Conservation (phyloP, 1,284 basidiomycete species). For the Cryptococcus sp. region DNA sequence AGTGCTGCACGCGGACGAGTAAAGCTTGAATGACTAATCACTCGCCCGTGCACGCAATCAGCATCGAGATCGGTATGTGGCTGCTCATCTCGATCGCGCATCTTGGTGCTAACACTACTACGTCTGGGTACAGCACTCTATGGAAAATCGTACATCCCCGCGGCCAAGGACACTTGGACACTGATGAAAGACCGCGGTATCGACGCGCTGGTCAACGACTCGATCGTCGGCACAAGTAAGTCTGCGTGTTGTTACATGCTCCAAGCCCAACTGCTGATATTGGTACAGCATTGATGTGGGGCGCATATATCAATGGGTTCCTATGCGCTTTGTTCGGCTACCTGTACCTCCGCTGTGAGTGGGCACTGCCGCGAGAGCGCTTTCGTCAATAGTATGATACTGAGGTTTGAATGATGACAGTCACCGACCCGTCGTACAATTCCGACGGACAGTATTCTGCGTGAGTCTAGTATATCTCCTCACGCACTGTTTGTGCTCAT, state of each 20-base stretch:
- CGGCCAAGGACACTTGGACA: constrained; percentile 91
- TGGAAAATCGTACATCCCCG: constrained; percentile 79
- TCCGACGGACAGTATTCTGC: constrained; percentile 72
- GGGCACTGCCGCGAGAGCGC: background rate
- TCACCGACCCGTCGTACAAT: constrained; percentile 72
- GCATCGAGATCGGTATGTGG: constrained; percentile 66
- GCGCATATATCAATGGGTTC: constrained; percentile 75
- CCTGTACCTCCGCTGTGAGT: constrained; percentile 73
- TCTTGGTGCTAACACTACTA: background rate
- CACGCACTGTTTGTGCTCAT: background rate
- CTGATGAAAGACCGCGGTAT: constrained; percentile 81
- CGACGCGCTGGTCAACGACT: constrained; percentile 82
- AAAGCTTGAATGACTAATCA: constrained; percentile 53
- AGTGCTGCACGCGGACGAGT: constrained; percentile 46
- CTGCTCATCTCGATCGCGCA: background rate
- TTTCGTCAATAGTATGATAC: background rate
- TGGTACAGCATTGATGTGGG: constrained; percentile 58
- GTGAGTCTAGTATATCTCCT: constrained; percentile 12
- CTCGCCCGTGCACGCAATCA: constrained; percentile 49
- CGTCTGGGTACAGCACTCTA: constrained; percentile 64
- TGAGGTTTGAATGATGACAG: constrained; percentile 16
- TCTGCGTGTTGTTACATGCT: background rate
- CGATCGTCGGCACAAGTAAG: constrained; percentile 67
- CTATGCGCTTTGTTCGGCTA: constrained; percentile 77
- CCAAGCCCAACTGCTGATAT: background rate